phyloP scores from a whole-genome alignment of 2,329 filamentous ascomycete genomes.

The Paradendryphiella salina region DNA sequence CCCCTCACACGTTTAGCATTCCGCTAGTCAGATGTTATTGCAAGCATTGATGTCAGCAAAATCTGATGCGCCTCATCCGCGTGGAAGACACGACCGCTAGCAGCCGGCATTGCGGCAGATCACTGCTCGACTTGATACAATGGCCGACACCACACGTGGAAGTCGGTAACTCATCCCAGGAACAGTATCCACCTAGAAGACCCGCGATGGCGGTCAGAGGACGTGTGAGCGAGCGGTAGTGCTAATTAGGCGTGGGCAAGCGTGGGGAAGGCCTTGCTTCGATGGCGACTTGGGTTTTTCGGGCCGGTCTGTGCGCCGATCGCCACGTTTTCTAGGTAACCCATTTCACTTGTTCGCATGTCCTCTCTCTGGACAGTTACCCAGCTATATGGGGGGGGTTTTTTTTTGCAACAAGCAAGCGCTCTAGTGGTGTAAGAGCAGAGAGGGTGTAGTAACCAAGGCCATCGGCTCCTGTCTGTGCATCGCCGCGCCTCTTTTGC shows the following conservation, averaged over 20 bases:
- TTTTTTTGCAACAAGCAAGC: background rate
- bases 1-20: too few relatives aligned
- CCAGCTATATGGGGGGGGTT: background rate
- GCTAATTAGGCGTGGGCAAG: background rate
- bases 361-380: background rate
- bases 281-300: conserved; percentile 13
- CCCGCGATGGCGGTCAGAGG: conserved; percentile 19
- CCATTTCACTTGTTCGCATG: too few relatives aligned
- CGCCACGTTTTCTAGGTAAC: background rate
- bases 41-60: too few relatives aligned
- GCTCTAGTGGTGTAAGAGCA: too few relatives aligned
- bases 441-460: background rate
- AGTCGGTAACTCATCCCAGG: conserved; percentile 18
- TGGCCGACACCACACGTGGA: conserved; percentile 11
- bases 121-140: conserved; percentile 1
- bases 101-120: conserved; percentile 3
- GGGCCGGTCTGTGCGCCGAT: conserved; percentile 10
- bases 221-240: conserved; percentile 10
- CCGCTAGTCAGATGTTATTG: too few relatives aligned
- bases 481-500: background rate
- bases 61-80: too few relatives aligned
- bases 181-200: conserved; percentile 26
- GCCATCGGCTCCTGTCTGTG: background rate
- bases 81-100: background rate
- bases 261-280: conserved; percentile 6